A percentile compares a stretch with the other conserved stretches of the same genome.
Evolutionary conservation across 1,284 basidiomycete species (phyloP).

Genomic region (Apiotrichum porosum): DNA sequence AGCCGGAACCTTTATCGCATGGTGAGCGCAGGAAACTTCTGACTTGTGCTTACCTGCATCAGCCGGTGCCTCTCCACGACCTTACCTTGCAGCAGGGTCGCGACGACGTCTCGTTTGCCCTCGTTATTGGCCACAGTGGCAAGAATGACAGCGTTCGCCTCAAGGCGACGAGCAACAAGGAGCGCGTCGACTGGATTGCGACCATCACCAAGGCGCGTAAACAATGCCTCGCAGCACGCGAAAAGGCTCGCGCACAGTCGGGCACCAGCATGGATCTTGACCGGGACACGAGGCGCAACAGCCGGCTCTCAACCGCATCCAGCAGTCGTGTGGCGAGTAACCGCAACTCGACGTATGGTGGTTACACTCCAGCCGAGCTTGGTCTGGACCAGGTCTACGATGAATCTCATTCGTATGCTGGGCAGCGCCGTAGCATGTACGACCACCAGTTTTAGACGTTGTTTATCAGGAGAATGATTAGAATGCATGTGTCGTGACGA

Average conservation of each 20-base stretch:
- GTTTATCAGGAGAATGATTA: no score
- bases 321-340: no score
- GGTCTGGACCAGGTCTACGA: neutral
- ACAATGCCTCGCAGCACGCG: constrained; percentile 6
- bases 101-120: constrained; percentile 59
- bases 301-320: no score
- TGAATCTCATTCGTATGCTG: neutral
- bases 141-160: constrained; percentile 9
- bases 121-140: constrained; percentile 33
- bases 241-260: no score
- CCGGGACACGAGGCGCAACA: no score
- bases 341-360: no score
- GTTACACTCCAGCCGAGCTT: no score
- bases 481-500: no score
- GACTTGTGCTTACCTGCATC: constrained; percentile 61
- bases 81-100: constrained; percentile 50
- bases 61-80: constrained; percentile 47
- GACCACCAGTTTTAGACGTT: neutral
- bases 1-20: constrained; percentile 70
- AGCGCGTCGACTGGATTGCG: constrained; percentile 26
- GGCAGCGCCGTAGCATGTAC: neutral
- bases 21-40: constrained; percentile 53
- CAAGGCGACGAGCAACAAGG: constrained; percentile 10
- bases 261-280: no score
- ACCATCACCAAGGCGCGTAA: constrained; percentile 6